phyloP scores from a whole-genome alignment of 1,284 basidiomycete species.

The Austroboletus olivaceoglutinosus region DNA sequence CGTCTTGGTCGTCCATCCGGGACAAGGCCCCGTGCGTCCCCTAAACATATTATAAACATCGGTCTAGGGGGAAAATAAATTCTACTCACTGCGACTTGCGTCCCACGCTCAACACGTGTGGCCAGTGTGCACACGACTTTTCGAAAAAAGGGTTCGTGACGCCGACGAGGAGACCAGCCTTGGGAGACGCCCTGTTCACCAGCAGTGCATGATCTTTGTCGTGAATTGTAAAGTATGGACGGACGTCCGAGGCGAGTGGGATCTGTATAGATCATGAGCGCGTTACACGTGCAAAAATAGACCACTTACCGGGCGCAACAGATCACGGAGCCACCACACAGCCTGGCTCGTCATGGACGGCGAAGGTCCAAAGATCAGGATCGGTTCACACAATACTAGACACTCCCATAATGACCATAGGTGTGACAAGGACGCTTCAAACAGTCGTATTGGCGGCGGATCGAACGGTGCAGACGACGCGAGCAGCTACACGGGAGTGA shows the following conservation, averaged over 20 bases:
- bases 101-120: conserved; percentile 78
- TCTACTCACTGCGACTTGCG: conserved; percentile 41
- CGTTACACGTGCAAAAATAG: not conserved
- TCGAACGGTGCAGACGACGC: conserved; percentile 71
- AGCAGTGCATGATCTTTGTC: conserved; percentile 79
- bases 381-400: conserved; percentile 82
- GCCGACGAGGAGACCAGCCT: conserved; percentile 81
- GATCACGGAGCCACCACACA: conserved; percentile 88
- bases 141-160: conserved; percentile 96
- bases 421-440: conserved; percentile 73
- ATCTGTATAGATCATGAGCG: conserved; percentile 47
- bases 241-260: conserved; percentile 80
- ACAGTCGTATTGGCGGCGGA: conserved; percentile 69
- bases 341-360: conserved; percentile 80
- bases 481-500: conserved; percentile 54
- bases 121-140: conserved; percentile 88
- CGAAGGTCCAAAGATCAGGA: conserved; percentile 83
- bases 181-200: conserved; percentile 82
- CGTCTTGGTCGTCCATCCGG: conserved; percentile 75
- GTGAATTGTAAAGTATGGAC: conserved; percentile 96
- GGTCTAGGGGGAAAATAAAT: not conserved
- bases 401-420: conserved; percentile 97
- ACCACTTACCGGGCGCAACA: conserved; percentile 74
- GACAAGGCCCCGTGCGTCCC: conserved; percentile 46
- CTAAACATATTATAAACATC: not conserved